phyloP scores from a whole-genome alignment of 2,329 filamentous ascomycete species.

The Ilyonectria mors-panacis region DNA sequence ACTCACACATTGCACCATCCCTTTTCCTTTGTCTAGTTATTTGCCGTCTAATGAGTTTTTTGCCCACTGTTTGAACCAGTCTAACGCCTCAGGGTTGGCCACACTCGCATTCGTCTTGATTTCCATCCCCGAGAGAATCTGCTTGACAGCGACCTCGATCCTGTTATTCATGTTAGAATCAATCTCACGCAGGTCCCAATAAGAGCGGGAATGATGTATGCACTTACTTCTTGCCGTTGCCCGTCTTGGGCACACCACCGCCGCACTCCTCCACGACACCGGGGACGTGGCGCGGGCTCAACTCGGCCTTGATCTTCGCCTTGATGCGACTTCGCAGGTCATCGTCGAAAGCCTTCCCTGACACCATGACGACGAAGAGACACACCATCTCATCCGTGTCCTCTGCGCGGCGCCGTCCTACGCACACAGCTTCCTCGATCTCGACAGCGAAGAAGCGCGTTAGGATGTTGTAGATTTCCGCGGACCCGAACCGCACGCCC shows the following conservation, averaged over 20 bases:
- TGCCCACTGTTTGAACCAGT: slow-evolving; percentile 90
- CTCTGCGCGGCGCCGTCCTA: slow-evolving; percentile 79
- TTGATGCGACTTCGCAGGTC: slow-evolving; percentile 77
- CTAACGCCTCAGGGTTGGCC: slow-evolving; percentile 89
- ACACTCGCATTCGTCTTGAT: slow-evolving; percentile 94
- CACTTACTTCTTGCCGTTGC: slow-evolving; percentile 93
- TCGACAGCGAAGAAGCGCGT: slow-evolving; percentile 84
- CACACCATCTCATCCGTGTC: slow-evolving; percentile 91
- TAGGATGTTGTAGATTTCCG: slow-evolving; percentile 97
- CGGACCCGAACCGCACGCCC: slow-evolving; percentile 91
- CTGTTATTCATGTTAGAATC: slow-evolving; percentile 56
- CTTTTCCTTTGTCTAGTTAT: slow-evolving; percentile 11
- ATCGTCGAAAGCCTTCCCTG: slow-evolving; percentile 68
- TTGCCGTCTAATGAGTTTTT: slow-evolving; percentile 57
- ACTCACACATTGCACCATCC: not conserved
- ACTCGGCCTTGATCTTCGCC: slow-evolving; percentile 77
- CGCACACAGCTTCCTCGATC: slow-evolving; percentile 88
- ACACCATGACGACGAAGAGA: slow-evolving; percentile 85
- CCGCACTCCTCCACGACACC: slow-evolving; percentile 84
- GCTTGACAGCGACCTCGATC: slow-evolving; percentile 96
- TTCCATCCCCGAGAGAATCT: slow-evolving; percentile 89
- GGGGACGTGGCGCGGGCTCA: slow-evolving; percentile 92
- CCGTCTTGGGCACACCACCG: slow-evolving; percentile 88
- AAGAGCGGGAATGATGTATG: not conserved
- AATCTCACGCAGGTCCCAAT: not conserved